phyloP scores from a whole-genome alignment of 352 stramenopile genomes.

The Blastocystis sp. region DNA sequence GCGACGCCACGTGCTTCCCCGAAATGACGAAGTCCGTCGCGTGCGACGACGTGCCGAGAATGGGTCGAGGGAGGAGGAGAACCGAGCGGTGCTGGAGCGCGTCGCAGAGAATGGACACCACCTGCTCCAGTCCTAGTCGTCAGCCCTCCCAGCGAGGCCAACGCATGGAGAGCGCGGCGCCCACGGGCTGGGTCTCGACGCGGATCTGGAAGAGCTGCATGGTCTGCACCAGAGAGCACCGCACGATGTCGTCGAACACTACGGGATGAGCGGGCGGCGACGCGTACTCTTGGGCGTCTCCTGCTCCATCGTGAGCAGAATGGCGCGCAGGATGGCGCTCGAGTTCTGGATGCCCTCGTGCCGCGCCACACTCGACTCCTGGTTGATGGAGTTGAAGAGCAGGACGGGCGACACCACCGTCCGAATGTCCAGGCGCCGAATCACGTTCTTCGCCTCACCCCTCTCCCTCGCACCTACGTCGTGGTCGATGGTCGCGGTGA shows the following conservation, averaged over 20 bases:
- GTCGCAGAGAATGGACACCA: slow-evolving; percentile 6
- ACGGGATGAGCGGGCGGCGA: background rate
- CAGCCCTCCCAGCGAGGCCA: background rate
- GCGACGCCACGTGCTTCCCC: slow-evolving; percentile 26
- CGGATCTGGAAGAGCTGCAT: slow-evolving; percentile 5
- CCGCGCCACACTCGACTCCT: background rate
- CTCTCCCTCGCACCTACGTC: background rate
- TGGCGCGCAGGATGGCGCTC: background rate
- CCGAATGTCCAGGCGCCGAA: slow-evolving; percentile 42
- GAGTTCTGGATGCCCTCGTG: slow-evolving; percentile 11
- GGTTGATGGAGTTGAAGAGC: slow-evolving; percentile 5
- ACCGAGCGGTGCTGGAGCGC: slow-evolving; percentile 5
- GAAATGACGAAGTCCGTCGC: slow-evolving; percentile 19
- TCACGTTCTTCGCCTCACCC: background rate
- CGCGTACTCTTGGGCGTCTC: background rate
- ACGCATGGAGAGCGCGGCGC: background rate
- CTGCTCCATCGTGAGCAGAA: slow-evolving; percentile 9
- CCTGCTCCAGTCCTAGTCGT: slow-evolving; percentile 9
- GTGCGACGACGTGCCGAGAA: background rate
- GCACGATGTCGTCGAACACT: slow-evolving; percentile 48
- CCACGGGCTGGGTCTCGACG: background rate
- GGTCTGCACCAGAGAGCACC: slow-evolving; percentile 8
- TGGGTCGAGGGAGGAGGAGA: background rate
- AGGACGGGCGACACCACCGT: slow-evolving; percentile 17
- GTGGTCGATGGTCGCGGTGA: slow-evolving; percentile 2